Conservation (phyloP, 306 rosid species). For the Rosa lucieae region DNA sequence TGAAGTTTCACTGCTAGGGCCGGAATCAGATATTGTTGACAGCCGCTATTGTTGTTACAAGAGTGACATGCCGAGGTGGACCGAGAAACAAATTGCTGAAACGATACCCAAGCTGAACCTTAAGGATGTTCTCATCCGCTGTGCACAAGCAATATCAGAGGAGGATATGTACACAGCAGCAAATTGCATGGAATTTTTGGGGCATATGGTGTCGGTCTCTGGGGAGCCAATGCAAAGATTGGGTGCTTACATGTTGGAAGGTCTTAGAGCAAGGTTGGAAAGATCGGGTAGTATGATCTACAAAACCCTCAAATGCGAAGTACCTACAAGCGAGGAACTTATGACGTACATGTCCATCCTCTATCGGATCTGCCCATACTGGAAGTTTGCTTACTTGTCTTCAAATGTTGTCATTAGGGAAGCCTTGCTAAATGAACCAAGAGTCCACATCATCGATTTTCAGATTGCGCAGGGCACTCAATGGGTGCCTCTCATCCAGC, state of each 20-base stretch:
- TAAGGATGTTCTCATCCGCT: constrained; percentile 43
- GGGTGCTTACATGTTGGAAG: constrained; percentile 97
- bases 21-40: constrained; percentile 59
- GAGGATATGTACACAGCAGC: constrained; percentile 41
- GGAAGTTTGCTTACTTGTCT: constrained; percentile 68
- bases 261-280: constrained; percentile 81
- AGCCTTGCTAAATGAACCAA: constrained; percentile 64
- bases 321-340: constrained; percentile 74
- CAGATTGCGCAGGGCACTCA: constrained; percentile 94
- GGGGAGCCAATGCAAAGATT: constrained; percentile 79
- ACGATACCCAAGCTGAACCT: constrained; percentile 53
- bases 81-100: constrained; percentile 41
- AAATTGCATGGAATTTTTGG: constrained; percentile 58
- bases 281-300: constrained; percentile 82
- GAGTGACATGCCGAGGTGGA: constrained; percentile 28
- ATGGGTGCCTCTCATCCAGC: constrained; percentile 58
- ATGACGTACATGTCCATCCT: constrained; percentile 71
- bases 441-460: constrained; percentile 87
- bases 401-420: constrained; percentile 66
- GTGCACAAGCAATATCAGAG: constrained; percentile 62
- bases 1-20: constrained; percentile 67
- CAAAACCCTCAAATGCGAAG: constrained; percentile 67
- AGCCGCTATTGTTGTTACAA: constrained; percentile 46
- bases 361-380: constrained; percentile 71
- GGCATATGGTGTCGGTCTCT: constrained; percentile 72